Conservation (phyloP, 2,329 filamentous ascomycete genomes). For the Cladosporium sp. region DNA sequence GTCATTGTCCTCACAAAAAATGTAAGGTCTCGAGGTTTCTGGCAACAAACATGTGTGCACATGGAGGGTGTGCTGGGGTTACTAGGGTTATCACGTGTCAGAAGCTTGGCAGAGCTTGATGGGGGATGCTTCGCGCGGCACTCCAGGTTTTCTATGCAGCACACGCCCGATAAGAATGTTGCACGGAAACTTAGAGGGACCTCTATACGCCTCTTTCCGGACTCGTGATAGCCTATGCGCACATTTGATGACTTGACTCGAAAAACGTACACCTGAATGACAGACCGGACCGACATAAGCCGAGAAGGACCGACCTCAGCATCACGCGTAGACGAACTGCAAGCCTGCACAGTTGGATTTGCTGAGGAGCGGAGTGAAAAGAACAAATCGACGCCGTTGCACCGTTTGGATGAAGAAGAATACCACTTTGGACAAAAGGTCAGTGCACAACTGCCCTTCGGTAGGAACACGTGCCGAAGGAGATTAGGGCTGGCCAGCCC, state of each 20-base stretch:
- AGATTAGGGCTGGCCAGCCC: constrained; percentile 3
- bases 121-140: not conserved
- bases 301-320: not conserved
- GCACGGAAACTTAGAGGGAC: not conserved
- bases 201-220: not conserved
- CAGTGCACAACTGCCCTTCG: not conserved
- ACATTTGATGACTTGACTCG: not conserved
- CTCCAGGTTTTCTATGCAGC: not conserved
- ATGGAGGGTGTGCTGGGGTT: not conserved
- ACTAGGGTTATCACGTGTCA: not conserved
- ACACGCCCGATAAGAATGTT: not conserved
- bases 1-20: too few species aligned
- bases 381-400: not conserved
- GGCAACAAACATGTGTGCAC: too few species aligned
- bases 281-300: not conserved
- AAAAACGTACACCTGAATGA: not conserved
- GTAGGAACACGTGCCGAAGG: constrained; percentile 9
- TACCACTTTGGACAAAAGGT: not conserved
- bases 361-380: not conserved
- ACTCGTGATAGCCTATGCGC: not conserved
- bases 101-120: not conserved
- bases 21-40: too few species aligned
- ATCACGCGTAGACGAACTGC: not conserved
- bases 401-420: not conserved
- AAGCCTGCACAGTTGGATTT: not conserved